A percentile compares a stretch with the other conserved stretches of the same genome.
These are phyloP conservation scores for Claviceps citrina DNA, from an alignment of 2,329 filamentous ascomycete species.

Conservation along the genomic window DNA sequence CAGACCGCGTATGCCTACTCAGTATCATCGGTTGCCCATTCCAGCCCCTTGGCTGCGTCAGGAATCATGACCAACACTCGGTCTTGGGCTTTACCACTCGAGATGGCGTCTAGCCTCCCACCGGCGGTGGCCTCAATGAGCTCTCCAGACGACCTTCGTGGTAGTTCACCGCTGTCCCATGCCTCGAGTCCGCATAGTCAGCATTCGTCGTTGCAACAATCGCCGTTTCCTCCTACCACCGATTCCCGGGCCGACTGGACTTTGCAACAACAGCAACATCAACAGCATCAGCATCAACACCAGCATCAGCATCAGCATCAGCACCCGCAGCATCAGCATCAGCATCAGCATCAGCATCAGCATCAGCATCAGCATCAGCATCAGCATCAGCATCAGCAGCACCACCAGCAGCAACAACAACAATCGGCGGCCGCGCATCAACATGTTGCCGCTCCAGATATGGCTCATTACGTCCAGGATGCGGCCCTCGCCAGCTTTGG, in stretches of 20 bases:
- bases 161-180: slow-evolving; percentile 33
- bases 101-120: slow-evolving; percentile 31
- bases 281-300: slow-evolving; percentile 21
- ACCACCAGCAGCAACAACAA: slow-evolving; percentile 29
- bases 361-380: slow-evolving; percentile 26
- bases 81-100: slow-evolving; percentile 37
- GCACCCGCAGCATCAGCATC: slow-evolving; percentile 20
- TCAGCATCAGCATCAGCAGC: slow-evolving; percentile 29
- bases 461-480: slow-evolving; percentile 41
- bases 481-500: slow-evolving; percentile 40
- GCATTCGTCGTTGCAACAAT: slow-evolving; percentile 34
- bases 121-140: slow-evolving; percentile 28
- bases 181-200: slow-evolving; percentile 38
- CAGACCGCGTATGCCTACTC: slow-evolving; percentile 27
- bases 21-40: slow-evolving; percentile 11
- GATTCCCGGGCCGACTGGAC: slow-evolving; percentile 47
- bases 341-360: slow-evolving; percentile 36
- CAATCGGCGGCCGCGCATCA: slow-evolving; percentile 20
- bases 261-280: slow-evolving; percentile 40
- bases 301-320: slow-evolving; percentile 39
- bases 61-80: slow-evolving; percentile 22
- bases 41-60: slow-evolving; percentile 18
- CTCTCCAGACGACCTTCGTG: slow-evolving; percentile 35
- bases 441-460: slow-evolving; percentile 28
- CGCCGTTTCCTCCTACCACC: slow-evolving; percentile 35